Base-by-base conservation (phyloP, 139 green algal species). In the Coelastrella sp. region DNA sequence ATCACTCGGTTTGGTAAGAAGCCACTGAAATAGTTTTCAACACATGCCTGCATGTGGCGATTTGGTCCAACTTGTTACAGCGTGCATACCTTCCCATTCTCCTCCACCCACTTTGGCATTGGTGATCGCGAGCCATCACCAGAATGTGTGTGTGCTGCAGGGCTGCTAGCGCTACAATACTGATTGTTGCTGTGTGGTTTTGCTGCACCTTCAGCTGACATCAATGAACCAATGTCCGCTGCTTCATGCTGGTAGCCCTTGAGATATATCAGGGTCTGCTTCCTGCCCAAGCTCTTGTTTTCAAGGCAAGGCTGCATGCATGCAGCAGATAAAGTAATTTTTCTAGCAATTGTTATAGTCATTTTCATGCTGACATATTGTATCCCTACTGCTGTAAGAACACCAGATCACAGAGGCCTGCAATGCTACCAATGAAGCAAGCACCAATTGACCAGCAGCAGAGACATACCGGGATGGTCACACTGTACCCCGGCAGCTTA, bases 101-200 rank as follows among this genome's bases (percentile, higher is more conserved):
- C 92, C 81, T 94, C 91, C 9, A 96, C 93, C 90, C 93, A 98
- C 62, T 95, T 90, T 2, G 94, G 95, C 50, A 94, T 86, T 75
- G 91, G 92, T 59, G 74, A 86, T 11, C 75, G 83, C 37, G 19
- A 69, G n/a, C 60, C 38, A 35, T 4, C 34, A 8, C 53, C 50
- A 21, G 67, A 71, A 21, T 30, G 32, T 67, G 63, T 21, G 11
- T 17, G 35, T 72, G 74, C 30, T 66, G 27, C 9, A 41, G 13
- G 35, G 81, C 67, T 80, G 43, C 76, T 40, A n/a, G n/a, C n/a
- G n/a, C n/a, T n/a, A n/a, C n/a, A n/a, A n/a, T n/a, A n/a, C n/a
- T n/a, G n/a, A n/a, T n/a, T n/a, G n/a, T n/a, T n/a, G n/a, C 32
- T 23, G 21, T 35, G n/a, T 25, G 77, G 57, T 25, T 43, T 23